Base-by-base conservation (phyloP, 31 red algal species). In the Endocladia muricata region DNA sequence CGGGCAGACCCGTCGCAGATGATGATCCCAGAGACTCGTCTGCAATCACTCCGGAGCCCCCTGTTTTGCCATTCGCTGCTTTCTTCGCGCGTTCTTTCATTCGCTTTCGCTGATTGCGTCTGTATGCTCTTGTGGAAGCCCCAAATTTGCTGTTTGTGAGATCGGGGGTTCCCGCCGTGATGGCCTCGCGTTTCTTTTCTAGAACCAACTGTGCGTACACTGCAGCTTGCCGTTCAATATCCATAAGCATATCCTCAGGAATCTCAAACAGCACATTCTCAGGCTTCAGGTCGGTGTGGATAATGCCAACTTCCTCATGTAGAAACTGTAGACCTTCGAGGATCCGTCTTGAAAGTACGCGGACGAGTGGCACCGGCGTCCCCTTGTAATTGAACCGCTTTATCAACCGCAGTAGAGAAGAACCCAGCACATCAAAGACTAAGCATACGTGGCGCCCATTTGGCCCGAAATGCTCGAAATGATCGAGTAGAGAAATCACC, bases 251-350 rank as follows among this genome's bases (percentile, higher is more conserved):
- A 30, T 81, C 48, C 19, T 78, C 63, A 1, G 85, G 76, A 35
- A 89, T 81, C 25, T 84, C 82, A 75, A 99, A 83, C 19, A 95
- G 73, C n/a, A 99, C 72, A 57, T 99, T 99, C 61, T 96, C 96
- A 21, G 88, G 93, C 74, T 99, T 99, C 26, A 99, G 63, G 70
- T 99, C 96, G 15, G 96, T 99, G 56, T 99, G 96, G 38, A 99
- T 94, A 32, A 95, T 95, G 15, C 81, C 60, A 40, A 61, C 78
- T 22, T 88, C 72, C 41, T 59, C 66, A 58, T 99, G 96, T 19
- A 95, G 71, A 62, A 83, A 99, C 63, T 85, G 77, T 36, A 99
- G 63, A 9, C 80, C 96, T 44, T 88, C 79, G 11, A 99, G 58
- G 30, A 99, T 80, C 60, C 88, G 65, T 28, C 61, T 71, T 13